These are phyloP conservation scores for Colletotrichum sidae DNA, from an alignment of 2,329 filamentous ascomycete genomes.

Conservation along the genomic window DNA sequence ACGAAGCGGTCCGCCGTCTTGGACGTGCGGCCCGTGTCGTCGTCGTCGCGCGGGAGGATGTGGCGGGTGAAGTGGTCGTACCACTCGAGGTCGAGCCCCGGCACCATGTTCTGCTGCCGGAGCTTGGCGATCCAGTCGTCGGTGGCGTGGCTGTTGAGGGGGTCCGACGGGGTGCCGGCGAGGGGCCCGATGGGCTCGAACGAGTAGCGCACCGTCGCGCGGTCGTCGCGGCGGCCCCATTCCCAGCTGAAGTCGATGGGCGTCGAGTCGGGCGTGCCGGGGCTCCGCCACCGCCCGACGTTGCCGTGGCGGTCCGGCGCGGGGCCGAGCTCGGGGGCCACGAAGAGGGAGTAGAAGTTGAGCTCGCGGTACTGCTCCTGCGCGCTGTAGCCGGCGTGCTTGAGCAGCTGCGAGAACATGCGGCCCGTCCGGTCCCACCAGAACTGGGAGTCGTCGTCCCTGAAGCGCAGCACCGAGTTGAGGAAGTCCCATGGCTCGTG, in stretches of 20 bases:
- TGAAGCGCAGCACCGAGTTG: constrained; percentile 31
- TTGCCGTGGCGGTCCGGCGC: constrained; percentile 32
- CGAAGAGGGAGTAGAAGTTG: constrained; percentile 35
- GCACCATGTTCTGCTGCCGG: constrained; percentile 24
- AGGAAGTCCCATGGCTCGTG: constrained; percentile 33
- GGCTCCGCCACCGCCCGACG: constrained; percentile 28
- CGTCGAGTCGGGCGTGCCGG: constrained; percentile 30
- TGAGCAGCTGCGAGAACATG: constrained; percentile 34
- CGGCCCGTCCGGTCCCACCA: constrained; percentile 33
- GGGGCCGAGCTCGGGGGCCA: constrained; percentile 32
- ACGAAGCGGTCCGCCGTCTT: constrained; percentile 28
- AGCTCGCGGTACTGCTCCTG: constrained; percentile 33
- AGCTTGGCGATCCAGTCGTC: constrained; percentile 34
- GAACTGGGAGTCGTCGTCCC: constrained; percentile 34
- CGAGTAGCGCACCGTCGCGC: constrained; percentile 23
- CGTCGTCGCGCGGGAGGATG: constrained; percentile 14
- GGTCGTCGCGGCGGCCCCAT: constrained; percentile 16
- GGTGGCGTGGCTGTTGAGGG: constrained; percentile 31
- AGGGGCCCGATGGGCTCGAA: constrained; percentile 32
- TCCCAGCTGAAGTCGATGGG: constrained; percentile 37
- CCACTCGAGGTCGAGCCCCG: constrained; percentile 30
- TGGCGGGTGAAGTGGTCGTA: constrained; percentile 32
- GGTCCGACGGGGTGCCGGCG: constrained; percentile 29
- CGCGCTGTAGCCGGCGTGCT: constrained; percentile 32
- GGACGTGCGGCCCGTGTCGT: constrained; percentile 6